phyloP scores from a whole-genome alignment of 2,329 filamentous ascomycete species.

The Penicillium sp. region DNA sequence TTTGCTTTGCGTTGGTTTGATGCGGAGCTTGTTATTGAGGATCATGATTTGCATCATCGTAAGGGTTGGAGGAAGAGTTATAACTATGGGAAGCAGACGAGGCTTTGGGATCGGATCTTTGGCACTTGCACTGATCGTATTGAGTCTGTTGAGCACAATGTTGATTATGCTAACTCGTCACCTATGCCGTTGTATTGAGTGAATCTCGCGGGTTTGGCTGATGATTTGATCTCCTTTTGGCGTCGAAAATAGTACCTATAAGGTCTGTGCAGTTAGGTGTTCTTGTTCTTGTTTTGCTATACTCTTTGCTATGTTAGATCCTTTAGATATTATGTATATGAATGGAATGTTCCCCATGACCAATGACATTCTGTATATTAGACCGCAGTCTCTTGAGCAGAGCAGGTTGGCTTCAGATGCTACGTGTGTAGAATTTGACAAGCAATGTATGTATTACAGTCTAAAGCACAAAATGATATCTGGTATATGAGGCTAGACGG shows the following conservation, averaged over 20 bases:
- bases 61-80: constrained; percentile 28
- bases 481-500: neutral
- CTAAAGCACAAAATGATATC: neutral
- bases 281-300: neutral
- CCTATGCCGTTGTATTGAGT: constrained; percentile 22
- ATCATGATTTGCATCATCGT: constrained; percentile 26
- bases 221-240: neutral
- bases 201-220: neutral
- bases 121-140: constrained; percentile 24
- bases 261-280: neutral
- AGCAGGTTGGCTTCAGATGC: neutral
- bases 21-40: constrained; percentile 25
- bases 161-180: constrained; percentile 23
- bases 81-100: constrained; percentile 27
- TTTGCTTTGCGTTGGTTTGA: constrained; percentile 19
- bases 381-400: too few species aligned
- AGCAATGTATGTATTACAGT: constrained; percentile 1
- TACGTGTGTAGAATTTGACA: neutral
- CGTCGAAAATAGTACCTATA: neutral
- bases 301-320: neutral
- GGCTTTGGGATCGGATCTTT: constrained; percentile 26
- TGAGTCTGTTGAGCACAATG: constrained; percentile 19
- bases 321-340: neutral
- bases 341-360: neutral
- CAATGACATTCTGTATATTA: neutral